A percentile compares a stretch with the other conserved stretches of the same genome.
Conservation (phyloP, 2,329 filamentous ascomycete species). For the Fusarium sp. region DNA sequence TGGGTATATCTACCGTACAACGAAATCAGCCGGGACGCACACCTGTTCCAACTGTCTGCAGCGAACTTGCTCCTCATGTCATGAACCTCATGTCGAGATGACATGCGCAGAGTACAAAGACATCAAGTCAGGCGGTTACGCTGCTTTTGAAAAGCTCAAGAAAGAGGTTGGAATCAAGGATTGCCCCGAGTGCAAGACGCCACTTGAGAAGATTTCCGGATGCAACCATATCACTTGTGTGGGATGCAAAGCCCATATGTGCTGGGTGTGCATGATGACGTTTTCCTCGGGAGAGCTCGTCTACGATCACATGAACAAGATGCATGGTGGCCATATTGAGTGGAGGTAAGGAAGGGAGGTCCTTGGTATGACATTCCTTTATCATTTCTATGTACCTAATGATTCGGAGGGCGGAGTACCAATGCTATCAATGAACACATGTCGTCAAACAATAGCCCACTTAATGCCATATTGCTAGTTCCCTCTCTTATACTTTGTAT, state of each 20-base stretch:
- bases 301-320: conserved; percentile 3
- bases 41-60: conserved; percentile 53
- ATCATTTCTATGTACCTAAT: not conserved
- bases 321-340: not conserved
- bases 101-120: conserved; percentile 52
- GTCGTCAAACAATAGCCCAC: too few relatives aligned
- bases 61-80: conserved; percentile 51
- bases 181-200: conserved; percentile 55
- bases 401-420: too few relatives aligned
- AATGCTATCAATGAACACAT: too few relatives aligned
- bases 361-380: not conserved
- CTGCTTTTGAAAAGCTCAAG: conserved; percentile 48
- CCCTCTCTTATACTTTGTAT: too few relatives aligned
- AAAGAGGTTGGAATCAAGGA: conserved; percentile 52
- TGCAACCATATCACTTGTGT: conserved; percentile 61
- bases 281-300: conserved; percentile 40
- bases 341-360: not conserved
- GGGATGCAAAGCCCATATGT: conserved; percentile 57
- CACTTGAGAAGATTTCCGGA: conserved; percentile 57
- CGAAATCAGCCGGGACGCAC: conserved; percentile 18
- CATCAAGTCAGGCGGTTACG: conserved; percentile 36
- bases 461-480: too few relatives aligned
- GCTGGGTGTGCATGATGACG: conserved; percentile 58
- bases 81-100: conserved; percentile 47
- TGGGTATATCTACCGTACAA: conserved; percentile 53